A percentile compares a stretch with the other conserved stretches of the same genome.
phyloP scores from a whole-genome alignment of 2,329 filamentous ascomycete genomes.

The Chaetomiaceae sp. region DNA sequence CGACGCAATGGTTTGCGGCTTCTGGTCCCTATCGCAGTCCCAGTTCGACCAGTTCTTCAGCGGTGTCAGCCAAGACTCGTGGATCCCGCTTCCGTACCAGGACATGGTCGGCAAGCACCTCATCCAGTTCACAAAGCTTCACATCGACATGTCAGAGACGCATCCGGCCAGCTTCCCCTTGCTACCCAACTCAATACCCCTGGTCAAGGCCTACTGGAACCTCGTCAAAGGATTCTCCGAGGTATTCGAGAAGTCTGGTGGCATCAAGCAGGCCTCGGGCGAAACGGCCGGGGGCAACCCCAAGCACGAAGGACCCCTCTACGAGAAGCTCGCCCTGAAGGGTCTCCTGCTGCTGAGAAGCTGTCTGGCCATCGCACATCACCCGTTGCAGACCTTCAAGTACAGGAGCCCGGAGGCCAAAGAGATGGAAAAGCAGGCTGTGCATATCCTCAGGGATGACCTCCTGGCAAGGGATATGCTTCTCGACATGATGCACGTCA shows the following conservation, averaged over 20 bases:
- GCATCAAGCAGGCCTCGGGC: slow-evolving; percentile 45
- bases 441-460: slow-evolving; percentile 63
- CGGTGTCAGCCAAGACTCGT: slow-evolving; percentile 55
- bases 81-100: slow-evolving; percentile 49
- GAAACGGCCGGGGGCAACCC: slow-evolving; percentile 40
- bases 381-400: slow-evolving; percentile 75
- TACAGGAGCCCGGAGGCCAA: slow-evolving; percentile 72
- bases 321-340: slow-evolving; percentile 77
- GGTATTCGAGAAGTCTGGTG: slow-evolving; percentile 60
- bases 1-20: slow-evolving; percentile 68
- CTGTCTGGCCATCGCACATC: slow-evolving; percentile 81
- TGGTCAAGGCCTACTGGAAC: slow-evolving; percentile 82
- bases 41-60: slow-evolving; percentile 74
- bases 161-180: slow-evolving; percentile 81
- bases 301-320: slow-evolving; percentile 57
- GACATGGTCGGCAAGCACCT: slow-evolving; percentile 77
- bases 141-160: slow-evolving; percentile 74
- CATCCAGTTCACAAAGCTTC: slow-evolving; percentile 85
- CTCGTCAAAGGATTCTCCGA: slow-evolving; percentile 73
- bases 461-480: slow-evolving; percentile 75
- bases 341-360: slow-evolving; percentile 77
- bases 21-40: slow-evolving; percentile 74
- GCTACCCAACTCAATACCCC: slow-evolving; percentile 71
- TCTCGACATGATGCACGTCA: slow-evolving; percentile 72
- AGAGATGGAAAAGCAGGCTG: slow-evolving; percentile 68